These are phyloP conservation scores for Scedosporium apiospermum DNA, from an alignment of 2,329 filamentous ascomycete species.

Conservation along the genomic window DNA sequence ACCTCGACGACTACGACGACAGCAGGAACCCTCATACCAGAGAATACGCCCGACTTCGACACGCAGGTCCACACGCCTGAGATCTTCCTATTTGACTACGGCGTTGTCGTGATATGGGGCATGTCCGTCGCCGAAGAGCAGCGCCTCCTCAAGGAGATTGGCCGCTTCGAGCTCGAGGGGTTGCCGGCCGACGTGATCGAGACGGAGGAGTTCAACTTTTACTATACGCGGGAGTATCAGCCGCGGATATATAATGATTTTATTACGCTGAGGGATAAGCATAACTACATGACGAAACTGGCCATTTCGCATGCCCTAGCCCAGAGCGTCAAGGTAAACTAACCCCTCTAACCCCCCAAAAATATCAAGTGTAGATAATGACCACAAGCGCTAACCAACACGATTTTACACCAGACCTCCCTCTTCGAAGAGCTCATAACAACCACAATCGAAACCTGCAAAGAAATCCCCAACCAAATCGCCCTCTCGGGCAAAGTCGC, in stretches of 20 bases:
- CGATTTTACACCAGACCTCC: slow-evolving; percentile 72
- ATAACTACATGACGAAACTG: slow-evolving; percentile 96
- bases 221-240: slow-evolving; percentile 97
- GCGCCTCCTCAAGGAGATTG: slow-evolving; percentile 83
- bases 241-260: slow-evolving; percentile 99
- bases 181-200: slow-evolving; percentile 82
- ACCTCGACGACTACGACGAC: background rate
- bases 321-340: slow-evolving; percentile 77
- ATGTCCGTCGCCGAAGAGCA: slow-evolving; percentile 89
- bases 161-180: slow-evolving; percentile 90
- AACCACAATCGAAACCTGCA: slow-evolving; percentile 85
- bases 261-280: slow-evolving; percentile 86
- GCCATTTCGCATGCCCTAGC: slow-evolving; percentile 93
- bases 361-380: too few species aligned
- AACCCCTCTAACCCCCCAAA: background rate
- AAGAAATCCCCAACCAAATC: slow-evolving; percentile 87
- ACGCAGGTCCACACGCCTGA: slow-evolving; percentile 85
- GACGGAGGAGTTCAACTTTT: slow-evolving; percentile 98
- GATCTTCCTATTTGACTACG: slow-evolving; percentile 94
- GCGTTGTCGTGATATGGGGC: slow-evolving; percentile 96
- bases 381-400: too few species aligned
- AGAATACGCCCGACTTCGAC: slow-evolving; percentile 63
- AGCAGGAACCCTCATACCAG: slow-evolving; percentile 19
- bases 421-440: slow-evolving; percentile 94
- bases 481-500: slow-evolving; percentile 87